phyloP scores from a whole-genome alignment of 306 rosid species.

The Sechiopsis laciniata region DNA sequence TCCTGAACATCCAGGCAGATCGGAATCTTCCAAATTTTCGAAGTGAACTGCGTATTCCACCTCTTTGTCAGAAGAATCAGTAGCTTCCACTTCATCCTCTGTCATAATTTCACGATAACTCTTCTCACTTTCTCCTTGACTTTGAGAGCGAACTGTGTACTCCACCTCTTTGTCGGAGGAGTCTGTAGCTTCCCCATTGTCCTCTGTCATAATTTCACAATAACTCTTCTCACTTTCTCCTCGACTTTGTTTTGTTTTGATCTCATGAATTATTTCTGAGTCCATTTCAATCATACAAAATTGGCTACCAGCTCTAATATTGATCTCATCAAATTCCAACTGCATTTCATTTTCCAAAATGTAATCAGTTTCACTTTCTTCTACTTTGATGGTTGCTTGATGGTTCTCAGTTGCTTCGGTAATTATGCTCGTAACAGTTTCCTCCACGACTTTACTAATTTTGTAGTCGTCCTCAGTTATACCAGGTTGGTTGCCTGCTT shows the following conservation, averaged over 20 bases:
- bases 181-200: too few relatives aligned
- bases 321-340: background rate
- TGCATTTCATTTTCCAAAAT: constrained; percentile 10
- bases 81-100: constrained; percentile 20
- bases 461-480: constrained; percentile 33
- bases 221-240: too few relatives aligned
- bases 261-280: constrained; percentile 14
- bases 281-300: constrained; percentile 1
- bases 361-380: constrained; percentile 4
- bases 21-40: background rate
- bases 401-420: constrained; percentile 29
- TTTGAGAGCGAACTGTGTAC: background rate
- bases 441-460: constrained; percentile 28
- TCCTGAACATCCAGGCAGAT: background rate
- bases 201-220: too few relatives aligned
- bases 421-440: constrained; percentile 22
- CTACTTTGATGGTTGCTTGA: constrained; percentile 23
- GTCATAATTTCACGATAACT: constrained; percentile 24
- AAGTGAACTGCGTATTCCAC: background rate
- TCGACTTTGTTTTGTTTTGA: background rate
- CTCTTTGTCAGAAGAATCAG: background rate
- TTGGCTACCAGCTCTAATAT: background rate
- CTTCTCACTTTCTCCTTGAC: constrained; percentile 20
- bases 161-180: too few relatives aligned
- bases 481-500: constrained; percentile 36